Evolutionary conservation across 257 asterid genomes (phyloP), one percentile per base, ranked within the genome.

Genomic region (Ophiorrhiza pumila): DNA sequence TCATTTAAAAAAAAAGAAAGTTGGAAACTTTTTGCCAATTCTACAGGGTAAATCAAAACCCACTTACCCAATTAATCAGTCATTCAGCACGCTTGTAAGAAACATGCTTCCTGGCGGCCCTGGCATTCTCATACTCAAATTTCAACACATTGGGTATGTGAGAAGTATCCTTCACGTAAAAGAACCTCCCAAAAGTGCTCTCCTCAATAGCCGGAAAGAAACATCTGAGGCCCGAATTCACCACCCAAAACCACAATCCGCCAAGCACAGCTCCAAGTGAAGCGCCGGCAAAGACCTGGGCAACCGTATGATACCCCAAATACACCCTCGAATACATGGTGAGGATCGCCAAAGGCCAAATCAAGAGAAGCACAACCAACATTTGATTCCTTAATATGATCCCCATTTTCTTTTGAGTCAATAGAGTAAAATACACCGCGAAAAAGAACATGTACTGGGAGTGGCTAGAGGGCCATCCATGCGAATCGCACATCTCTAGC

Each of bases 401-500:
- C 61, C 96, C 98, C 5, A 89, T 75, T 42, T 76, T 80, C 55
- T 79, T 74, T 34, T 85, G 62, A 0, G 95, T 86, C 76, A 94
- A 43, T 1, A 94, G 82, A 29, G 97, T 86, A 42, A 86, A 68
- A 74, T 91, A 94, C 22, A 86, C 80, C 0, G 97, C 90, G 82
- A 93, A 91, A 62, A 93, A 93, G 79, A 88, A 83, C 96, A 88
- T 90, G 82, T 91, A 93, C 73, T 93, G 98, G 5, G 96, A 85
- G 56, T 93, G 97, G 79, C 98, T 91, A 34, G 98, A 93, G 35
- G 98, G 98, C 98, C 98, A 94, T 35, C 98, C 97, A 80, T 90
- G 96, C 0, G 98, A 91, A 79, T 94, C 98, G 81, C 98, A 94
- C 79, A 86, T 88, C 47, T 94, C 97, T 17, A 94, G 90, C n/a